Percentiles rank a stretch among this genome's conserved stretches.
Conservation (phyloP, 768 basidiomycete genomes). For the Leccinellum albellum region DNA sequence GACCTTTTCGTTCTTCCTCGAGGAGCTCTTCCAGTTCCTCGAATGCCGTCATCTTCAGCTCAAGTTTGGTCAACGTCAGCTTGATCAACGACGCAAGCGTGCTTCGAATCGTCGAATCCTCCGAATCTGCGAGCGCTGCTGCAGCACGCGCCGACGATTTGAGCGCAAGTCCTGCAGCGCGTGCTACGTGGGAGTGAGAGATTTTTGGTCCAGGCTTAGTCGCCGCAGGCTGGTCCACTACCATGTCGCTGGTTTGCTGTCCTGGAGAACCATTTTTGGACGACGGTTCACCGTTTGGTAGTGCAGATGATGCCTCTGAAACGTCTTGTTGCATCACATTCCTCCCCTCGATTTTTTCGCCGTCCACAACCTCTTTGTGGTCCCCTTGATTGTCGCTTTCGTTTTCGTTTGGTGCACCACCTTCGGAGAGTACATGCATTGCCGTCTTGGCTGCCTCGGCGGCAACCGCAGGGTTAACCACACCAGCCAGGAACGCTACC, state of each 20-base stretch:
- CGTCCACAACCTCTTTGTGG: constrained; percentile 32
- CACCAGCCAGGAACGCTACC: constrained; percentile 93
- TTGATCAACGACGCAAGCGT: constrained; percentile 83
- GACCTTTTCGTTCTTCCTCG: constrained; percentile 81
- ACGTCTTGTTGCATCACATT: constrained; percentile 32
- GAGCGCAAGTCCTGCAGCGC: constrained; percentile 85
- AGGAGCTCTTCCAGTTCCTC: constrained; percentile 90
- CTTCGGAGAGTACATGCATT: constrained; percentile 73
- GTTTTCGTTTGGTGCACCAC: constrained; percentile 41
- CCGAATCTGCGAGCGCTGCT: constrained; percentile 70
- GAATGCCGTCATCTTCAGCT: constrained; percentile 92
- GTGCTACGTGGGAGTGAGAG: constrained; percentile 70
- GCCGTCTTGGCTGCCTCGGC: constrained; percentile 93
- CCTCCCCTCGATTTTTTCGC: constrained; percentile 43
- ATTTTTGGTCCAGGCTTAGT: constrained; percentile 37
- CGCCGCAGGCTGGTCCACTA: constrained; percentile 40
- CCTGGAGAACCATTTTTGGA: constrained; percentile 14
- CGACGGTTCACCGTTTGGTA: constrained; percentile 12
- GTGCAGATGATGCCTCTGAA: constrained; percentile 4
- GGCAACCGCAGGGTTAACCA: constrained; percentile 85
- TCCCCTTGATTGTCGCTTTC: constrained; percentile 23
- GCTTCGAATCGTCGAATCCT: constrained; percentile 75
- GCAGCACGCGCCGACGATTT: constrained; percentile 88
- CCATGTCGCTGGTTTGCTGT: constrained; percentile 38
- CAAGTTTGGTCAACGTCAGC: constrained; percentile 80